Conservation (phyloP, 495 filamentous ascomycete genomes). For the Aspergillus homomorphus region DNA sequence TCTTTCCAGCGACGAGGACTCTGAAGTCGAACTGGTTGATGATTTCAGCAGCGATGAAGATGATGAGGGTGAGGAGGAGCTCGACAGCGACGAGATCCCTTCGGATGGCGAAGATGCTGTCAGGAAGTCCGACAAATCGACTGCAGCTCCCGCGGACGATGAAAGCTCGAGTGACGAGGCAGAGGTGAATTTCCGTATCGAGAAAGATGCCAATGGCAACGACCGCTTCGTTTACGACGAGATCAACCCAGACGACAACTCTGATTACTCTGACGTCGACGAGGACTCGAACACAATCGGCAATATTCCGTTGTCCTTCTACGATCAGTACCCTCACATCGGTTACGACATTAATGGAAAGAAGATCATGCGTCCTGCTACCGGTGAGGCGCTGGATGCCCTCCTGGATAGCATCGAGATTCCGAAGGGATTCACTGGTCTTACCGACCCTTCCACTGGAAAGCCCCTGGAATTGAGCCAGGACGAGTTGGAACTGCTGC, state of each 20-base stretch:
- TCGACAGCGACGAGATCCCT: conserved; percentile 52
- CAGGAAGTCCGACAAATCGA: conserved; percentile 17
- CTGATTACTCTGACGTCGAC: conserved; percentile 84
- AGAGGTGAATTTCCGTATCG: conserved; percentile 45
- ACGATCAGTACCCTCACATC: conserved; percentile 96
- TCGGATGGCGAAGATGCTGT: conserved; percentile 39
- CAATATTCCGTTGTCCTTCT: conserved; percentile 89
- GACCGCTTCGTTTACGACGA: conserved; percentile 76
- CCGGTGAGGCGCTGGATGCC: conserved; percentile 89
- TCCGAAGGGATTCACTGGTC: conserved; percentile 96
- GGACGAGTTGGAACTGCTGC: conserved; percentile 84
- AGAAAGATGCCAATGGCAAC: conserved; percentile 69
- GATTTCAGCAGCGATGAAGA: conserved; percentile 45
- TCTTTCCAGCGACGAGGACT: conserved; percentile 43
- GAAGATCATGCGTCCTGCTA: conserved; percentile 92
- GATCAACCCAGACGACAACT: conserved; percentile 93
- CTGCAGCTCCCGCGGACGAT: conserved; percentile 21
- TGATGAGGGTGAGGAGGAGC: conserved; percentile 40
- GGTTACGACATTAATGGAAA: conserved; percentile 99
- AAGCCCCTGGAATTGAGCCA: conserved; percentile 84
- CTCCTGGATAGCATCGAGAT: conserved; percentile 94
- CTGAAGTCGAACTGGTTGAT: conserved; percentile 44
- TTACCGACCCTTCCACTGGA: conserved; percentile 89
- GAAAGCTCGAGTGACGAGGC: conserved; percentile 27
- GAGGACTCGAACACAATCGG: conserved; percentile 86